These are phyloP conservation scores for Cantharellus cinnabarinus DNA, from an alignment of 768 basidiomycete species.

Conservation along the genomic window DNA sequence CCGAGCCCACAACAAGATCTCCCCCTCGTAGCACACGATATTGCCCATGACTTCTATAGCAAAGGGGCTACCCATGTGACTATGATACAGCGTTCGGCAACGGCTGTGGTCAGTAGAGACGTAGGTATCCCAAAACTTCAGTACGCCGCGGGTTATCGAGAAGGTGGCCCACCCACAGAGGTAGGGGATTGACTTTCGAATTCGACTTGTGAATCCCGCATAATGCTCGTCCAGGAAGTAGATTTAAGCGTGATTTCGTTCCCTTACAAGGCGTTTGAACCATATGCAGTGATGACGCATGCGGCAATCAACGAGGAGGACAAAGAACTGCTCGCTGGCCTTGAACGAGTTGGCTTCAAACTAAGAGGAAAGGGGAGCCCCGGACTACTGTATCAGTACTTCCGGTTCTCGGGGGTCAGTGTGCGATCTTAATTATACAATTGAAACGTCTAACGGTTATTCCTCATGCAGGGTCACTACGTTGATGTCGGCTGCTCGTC, in stretches of 20 bases:
- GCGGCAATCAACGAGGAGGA: neutral
- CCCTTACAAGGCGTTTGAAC: neutral
- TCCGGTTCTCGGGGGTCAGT: no score
- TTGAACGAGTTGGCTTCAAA: neutral
- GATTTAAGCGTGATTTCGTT: neutral
- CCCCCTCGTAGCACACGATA: neutral
- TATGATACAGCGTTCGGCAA: neutral
- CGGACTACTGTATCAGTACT: no score
- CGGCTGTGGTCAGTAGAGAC: neutral
- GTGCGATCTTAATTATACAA: no score
- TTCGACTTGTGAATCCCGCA: neutral
- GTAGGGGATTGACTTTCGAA: neutral
- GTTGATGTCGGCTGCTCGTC: constrained; percentile 5
- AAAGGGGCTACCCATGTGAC: neutral
- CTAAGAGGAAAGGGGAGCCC: neutral
- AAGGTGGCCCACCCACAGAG: neutral
- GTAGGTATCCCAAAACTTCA: neutral
- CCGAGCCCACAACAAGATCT: neutral
- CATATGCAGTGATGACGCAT: neutral
- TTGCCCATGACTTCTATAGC: neutral
- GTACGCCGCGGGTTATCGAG: neutral
- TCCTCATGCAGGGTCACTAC: neutral
- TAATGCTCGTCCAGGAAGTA: neutral
- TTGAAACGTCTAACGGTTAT: no score
- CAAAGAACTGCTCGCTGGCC: neutral